Evolutionary conservation across 2,329 filamentous ascomycete genomes (phyloP), one percentile per base, ranked within the genome.

Genomic region (Pseudogymnoascus sp.): DNA sequence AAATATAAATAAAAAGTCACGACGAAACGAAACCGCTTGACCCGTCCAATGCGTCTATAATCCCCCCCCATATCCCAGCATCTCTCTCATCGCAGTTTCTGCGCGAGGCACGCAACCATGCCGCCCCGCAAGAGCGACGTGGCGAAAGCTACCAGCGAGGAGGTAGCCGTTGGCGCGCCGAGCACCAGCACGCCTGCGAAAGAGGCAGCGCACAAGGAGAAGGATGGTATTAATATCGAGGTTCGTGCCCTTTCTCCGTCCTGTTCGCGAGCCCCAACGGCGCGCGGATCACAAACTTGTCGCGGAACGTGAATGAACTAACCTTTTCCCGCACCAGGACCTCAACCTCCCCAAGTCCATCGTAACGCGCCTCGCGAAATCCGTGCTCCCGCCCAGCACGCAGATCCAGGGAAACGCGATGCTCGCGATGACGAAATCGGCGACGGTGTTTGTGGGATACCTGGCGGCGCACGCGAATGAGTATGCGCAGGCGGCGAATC

Each of bases 391-490:
- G 0, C 82, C 89, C 5, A 92, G 92, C 72, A 93, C 90, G 4
- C 88, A 91, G 75, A 90, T 93, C 59, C 89, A 93, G 73, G 90
- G 87, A 71, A 91, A 92, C 77, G 90, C 90, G 43, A 84, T 93
- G 62, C 77, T 91, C 61, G 90, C 90, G 8, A 82, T 95, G 78
- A 88, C 85, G 68, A 93, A 93, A 77, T 89, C 88, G 75, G 88
- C 90, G 6, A 93, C 89, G 1, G 87, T 95, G 0, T 95, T 95
- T 71, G 88, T 95, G 69, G 93, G 85, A 76, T 90, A 93, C 74
- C 79, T 95, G 34, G 87, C 89, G 49, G 83, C 85, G 65, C 84
- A 87, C 66, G 88, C 90, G 49, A 91, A 91, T 69, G 88, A 91
- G 69, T 81, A 86, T 70, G 90, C 90, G 5, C 75, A 81, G 61